Conservation (phyloP, 306 rosid genomes). For the Rosa multiflora region DNA sequence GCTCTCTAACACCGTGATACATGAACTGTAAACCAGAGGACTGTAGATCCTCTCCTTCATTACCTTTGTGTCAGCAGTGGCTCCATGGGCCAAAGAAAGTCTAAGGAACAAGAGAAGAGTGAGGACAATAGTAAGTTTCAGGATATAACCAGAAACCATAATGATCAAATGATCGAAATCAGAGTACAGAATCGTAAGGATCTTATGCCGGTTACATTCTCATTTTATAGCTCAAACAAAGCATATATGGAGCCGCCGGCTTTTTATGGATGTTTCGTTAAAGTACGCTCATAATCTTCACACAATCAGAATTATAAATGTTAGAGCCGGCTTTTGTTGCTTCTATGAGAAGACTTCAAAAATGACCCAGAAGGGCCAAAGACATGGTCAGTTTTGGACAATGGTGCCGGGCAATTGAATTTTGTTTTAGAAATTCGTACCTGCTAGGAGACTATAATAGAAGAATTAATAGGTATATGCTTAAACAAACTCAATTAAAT, state of each 20-base stretch:
- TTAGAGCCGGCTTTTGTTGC: constrained; percentile 18
- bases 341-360: neutral
- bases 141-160: constrained; percentile 19
- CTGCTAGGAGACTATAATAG: neutral
- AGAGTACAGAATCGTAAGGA: constrained; percentile 5
- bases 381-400: constrained; percentile 2
- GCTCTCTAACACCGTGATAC: neutral
- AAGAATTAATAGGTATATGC: neutral
- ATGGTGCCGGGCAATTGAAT: neutral
- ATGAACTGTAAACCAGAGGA: neutral
- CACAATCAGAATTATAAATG: constrained; percentile 11
- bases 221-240: constrained; percentile 38
- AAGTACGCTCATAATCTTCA: constrained; percentile 19
- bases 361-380: neutral
- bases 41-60: neutral
- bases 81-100: constrained; percentile 41
- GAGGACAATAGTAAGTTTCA: constrained; percentile 34
- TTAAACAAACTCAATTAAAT: neutral
- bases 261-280: constrained; percentile 27
- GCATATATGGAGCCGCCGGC: constrained; percentile 38
- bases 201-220: constrained; percentile 2
- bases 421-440: neutral
- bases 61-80: constrained; percentile 43
- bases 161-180: neutral
- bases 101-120: constrained; percentile 37